Conservation (phyloP, 2,329 filamentous ascomycete species). For the Endoconidiophora polonica region DNA sequence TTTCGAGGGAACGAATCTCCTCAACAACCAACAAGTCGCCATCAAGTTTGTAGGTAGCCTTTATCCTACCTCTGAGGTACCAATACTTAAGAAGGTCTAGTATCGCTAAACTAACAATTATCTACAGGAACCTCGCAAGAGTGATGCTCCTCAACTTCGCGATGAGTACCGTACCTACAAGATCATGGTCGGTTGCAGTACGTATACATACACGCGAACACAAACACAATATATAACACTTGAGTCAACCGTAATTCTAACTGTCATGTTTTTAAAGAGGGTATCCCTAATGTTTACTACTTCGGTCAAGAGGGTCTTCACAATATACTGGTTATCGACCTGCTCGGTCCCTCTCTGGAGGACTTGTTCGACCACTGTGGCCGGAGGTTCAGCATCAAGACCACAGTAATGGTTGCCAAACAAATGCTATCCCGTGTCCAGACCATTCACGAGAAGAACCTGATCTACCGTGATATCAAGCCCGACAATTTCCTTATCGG, state of each 20-base stretch:
- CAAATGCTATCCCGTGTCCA: conserved; percentile 95
- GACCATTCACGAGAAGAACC: conserved; percentile 93
- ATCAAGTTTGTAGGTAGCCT: conserved; percentile 77
- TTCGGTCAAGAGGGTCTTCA: conserved; percentile 97
- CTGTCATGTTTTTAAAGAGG: conserved; percentile 38
- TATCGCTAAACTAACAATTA: neutral
- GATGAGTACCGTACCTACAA: conserved; percentile 99
- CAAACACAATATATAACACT: neutral
- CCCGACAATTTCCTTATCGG: conserved; percentile 98
- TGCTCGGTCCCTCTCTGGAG: conserved; percentile 85
- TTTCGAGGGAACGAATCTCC: conserved; percentile 92
- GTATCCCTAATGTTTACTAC: conserved; percentile 98
- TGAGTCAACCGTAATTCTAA: too few relatives aligned
- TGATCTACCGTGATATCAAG: conserved; percentile 98
- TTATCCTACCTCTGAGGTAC: neutral
- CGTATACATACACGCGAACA: conserved; percentile 29
- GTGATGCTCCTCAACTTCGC: conserved; percentile 89
- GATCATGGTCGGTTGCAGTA: conserved; percentile 96
- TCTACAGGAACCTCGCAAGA: conserved; percentile 86
- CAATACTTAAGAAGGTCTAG: neutral
- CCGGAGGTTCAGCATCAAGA: conserved; percentile 88
- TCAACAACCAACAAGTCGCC: conserved; percentile 98
- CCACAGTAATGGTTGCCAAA: conserved; percentile 97
- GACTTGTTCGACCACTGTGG: conserved; percentile 97
- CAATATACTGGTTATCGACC: conserved; percentile 96